Evolutionary conservation across 1,139 yeast species (phyloP).

Genomic region (Waltiozyma sp.): DNA sequence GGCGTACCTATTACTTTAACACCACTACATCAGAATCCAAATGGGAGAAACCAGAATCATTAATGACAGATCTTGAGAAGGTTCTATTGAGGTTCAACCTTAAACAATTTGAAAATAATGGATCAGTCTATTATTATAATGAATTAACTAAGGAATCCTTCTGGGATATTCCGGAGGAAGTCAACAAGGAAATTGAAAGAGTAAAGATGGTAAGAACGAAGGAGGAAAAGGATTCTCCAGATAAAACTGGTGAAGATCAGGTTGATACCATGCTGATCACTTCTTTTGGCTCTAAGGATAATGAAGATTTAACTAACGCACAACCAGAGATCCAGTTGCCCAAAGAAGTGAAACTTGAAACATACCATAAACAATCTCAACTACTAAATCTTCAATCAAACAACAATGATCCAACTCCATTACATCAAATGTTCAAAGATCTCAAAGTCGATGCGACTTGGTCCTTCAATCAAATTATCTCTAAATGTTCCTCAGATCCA

Average conservation of each 20-base stretch:
- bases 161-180: slow-evolving; percentile 64
- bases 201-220: slow-evolving; percentile 6
- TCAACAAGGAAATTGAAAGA: slow-evolving; percentile 5
- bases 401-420: slow-evolving; percentile 13
- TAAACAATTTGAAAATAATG: slow-evolving; percentile 63
- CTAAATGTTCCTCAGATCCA: slow-evolving; percentile 41
- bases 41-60: slow-evolving; percentile 70
- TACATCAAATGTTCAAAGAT: slow-evolving; percentile 35
- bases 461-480: slow-evolving; percentile 64
- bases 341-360: slow-evolving; percentile 7
- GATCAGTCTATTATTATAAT: slow-evolving; percentile 64
- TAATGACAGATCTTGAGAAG: slow-evolving; percentile 26
- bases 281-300: background rate
- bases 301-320: slow-evolving; percentile 2
- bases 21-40: slow-evolving; percentile 55
- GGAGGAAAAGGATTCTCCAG: slow-evolving; percentile 1
- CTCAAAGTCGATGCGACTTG: slow-evolving; percentile 58
- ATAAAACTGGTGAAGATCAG: background rate
- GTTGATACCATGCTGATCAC: too few relatives aligned
- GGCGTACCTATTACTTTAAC: slow-evolving; percentile 65
- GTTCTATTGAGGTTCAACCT: slow-evolving; percentile 35
- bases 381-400: slow-evolving; percentile 19
- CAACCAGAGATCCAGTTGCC: background rate
- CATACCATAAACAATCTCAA: slow-evolving; percentile 2
- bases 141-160: slow-evolving; percentile 54